Base-by-base conservation (phyloP, 2,329 filamentous ascomycete species). In the Pyrenochaeta sp. region DNA sequence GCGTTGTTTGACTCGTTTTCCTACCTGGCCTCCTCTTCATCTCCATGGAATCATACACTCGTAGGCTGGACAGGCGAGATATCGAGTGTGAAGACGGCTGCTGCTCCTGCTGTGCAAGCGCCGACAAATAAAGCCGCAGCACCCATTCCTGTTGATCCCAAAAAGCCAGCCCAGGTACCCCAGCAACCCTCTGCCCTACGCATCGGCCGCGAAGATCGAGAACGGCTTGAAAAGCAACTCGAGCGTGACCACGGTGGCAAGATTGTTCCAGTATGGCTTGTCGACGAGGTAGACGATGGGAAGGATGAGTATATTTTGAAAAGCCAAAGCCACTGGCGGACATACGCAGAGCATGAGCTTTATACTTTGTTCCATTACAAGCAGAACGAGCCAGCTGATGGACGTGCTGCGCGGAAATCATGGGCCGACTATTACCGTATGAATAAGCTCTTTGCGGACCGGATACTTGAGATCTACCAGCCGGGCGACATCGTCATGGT, bases 281-380 rank as follows among this genome's bases (percentile, higher is more conserved):
- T 86, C 4, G 92, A 97, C 63, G 89, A 92, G 63, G 80, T 83
- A 17, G 90, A 94, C 61, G 83, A 85, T 6, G 82, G 86, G 0
- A 84, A 90, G 31, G 90, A 91, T 31, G 79, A 81, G 33, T 85
- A 93, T 45, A 81, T 85, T 32, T 81, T 98, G 60, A 90, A 89
- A 65, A 90, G 97, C 66, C 93, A 97, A 78, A 82, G 83, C 29
- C 84, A 92, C 60, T 98, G 95, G 94, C 86, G 92, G 60, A 85
- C 90, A 35, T 98, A 95, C 75, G 92, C 93, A 14, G 92, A 97
- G 78, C 88, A 93, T 71, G 91, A 97, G 67, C 82, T 98, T 23
- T 97, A 96, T 78, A 92, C 91, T 1, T 84, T 97, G 9, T 92
- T 97, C 73, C 94, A 98, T 77, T 98, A 98, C 82, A 96, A 96